Evolutionary conservation across 192 early-diverging fungal genomes (phyloP).

Genomic region (Coemansia sp.): DNA sequence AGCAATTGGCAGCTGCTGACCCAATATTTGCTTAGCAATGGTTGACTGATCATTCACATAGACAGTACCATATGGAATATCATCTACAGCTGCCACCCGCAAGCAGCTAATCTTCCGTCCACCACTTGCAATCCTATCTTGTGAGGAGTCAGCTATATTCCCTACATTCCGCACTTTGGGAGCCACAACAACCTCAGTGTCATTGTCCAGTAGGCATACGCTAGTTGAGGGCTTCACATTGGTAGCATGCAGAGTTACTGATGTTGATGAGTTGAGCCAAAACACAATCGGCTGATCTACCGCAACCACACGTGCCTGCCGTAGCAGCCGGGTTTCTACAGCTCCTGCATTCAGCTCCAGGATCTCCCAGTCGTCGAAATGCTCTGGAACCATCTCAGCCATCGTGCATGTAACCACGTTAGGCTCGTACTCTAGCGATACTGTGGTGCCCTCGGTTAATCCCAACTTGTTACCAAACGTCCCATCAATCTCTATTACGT

Average conservation of each 20-base stretch:
- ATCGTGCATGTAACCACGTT: slow-evolving; percentile 56
- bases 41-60: slow-evolving; percentile 30
- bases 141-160: background rate
- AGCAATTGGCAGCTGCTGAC: slow-evolving; percentile 22
- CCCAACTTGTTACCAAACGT: slow-evolving; percentile 65
- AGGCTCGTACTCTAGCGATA: slow-evolving; percentile 61
- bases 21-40: slow-evolving; percentile 10
- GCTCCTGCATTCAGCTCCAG: slow-evolving; percentile 73
- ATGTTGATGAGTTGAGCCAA: slow-evolving; percentile 69
- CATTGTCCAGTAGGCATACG: slow-evolving; percentile 59
- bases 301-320: slow-evolving; percentile 68
- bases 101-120: slow-evolving; percentile 15
- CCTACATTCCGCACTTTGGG: slow-evolving; percentile 59
- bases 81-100: slow-evolving; percentile 29
- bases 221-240: slow-evolving; percentile 44
- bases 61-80: slow-evolving; percentile 29
- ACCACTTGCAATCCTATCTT: slow-evolving; percentile 2
- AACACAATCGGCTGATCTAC: slow-evolving; percentile 66
- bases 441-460: slow-evolving; percentile 59
- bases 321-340: slow-evolving; percentile 66
- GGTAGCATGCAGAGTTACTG: slow-evolving; percentile 56
- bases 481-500: slow-evolving; percentile 68
- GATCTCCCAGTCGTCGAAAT: slow-evolving; percentile 81
- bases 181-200: slow-evolving; percentile 70
- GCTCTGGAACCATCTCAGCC: slow-evolving; percentile 66